A percentile compares a stretch with the other conserved stretches of the same genome.
These are phyloP conservation scores for Aspergillus sp. DNA, from an alignment of 2,329 filamentous ascomycete species.

Conservation along the genomic window DNA sequence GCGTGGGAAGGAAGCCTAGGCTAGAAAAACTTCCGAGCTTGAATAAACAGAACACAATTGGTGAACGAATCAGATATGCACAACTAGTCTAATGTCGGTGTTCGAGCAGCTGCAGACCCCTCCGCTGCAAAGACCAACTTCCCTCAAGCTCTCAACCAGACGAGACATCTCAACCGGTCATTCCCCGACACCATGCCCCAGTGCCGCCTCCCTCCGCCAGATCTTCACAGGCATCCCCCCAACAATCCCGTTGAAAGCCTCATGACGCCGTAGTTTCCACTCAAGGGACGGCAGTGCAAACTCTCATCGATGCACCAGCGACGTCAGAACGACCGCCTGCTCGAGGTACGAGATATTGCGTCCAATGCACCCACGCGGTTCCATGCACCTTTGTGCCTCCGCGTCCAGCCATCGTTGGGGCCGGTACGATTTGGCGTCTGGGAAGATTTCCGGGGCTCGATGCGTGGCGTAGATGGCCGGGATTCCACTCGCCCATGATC, in stretches of 20 bases:
- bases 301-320: slow-evolving; percentile 45
- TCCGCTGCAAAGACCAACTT: too few relatives aligned
- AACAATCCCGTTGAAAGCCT: slow-evolving; percentile 17
- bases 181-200: neutral
- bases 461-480: slow-evolving; percentile 39
- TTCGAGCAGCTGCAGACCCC: too few relatives aligned
- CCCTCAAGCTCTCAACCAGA: too few relatives aligned
- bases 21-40: too few relatives aligned
- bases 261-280: slow-evolving; percentile 26
- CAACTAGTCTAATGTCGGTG: too few relatives aligned
- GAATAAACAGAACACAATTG: too few relatives aligned
- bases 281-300: slow-evolving; percentile 33
- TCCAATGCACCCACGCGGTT: slow-evolving; percentile 39
- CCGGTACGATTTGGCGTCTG: slow-evolving; percentile 32
- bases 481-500: slow-evolving; percentile 43
- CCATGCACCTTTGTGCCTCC: slow-evolving; percentile 33
- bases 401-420: slow-evolving; percentile 41
- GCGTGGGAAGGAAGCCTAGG: too few relatives aligned
- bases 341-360: slow-evolving; percentile 44
- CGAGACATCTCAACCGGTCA: too few relatives aligned
- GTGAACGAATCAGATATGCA: too few relatives aligned
- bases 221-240: slow-evolving; percentile 18
- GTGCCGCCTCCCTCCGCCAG: neutral
- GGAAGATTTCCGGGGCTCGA: slow-evolving; percentile 32
- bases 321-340: slow-evolving; percentile 46